phyloP scores from a whole-genome alignment of 1,139 yeast species.

The Diutina pseudorugosa region DNA sequence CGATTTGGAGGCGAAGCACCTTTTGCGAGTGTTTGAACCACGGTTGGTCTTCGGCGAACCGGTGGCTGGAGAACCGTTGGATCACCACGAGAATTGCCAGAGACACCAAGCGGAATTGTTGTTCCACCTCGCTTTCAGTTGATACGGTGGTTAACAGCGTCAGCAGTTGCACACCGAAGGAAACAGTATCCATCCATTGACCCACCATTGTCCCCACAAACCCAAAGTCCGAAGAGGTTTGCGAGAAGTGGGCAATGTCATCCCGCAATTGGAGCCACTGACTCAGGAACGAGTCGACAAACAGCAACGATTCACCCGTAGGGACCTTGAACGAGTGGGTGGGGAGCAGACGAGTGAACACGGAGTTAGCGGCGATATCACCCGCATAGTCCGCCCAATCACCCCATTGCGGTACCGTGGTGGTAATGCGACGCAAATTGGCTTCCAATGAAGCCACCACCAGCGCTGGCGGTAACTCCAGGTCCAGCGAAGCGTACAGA shows the following conservation, averaged over 20 bases:
- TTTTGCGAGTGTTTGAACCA: conserved; percentile 50
- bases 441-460: conserved; percentile 10
- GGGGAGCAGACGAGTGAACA: neutral
- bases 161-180: conserved; percentile 12
- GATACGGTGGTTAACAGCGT: conserved; percentile 13
- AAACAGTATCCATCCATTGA: conserved; percentile 21
- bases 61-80: conserved; percentile 35
- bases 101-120: conserved; percentile 37
- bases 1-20: conserved; percentile 14
- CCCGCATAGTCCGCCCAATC: conserved; percentile 37
- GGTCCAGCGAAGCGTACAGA: neutral
- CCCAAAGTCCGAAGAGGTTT: conserved; percentile 13
- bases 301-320: conserved; percentile 9
- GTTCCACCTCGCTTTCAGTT: conserved; percentile 32
- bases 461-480: conserved; percentile 11
- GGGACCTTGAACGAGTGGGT: neutral
- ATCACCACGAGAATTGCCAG: conserved; percentile 53
- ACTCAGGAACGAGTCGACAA: conserved; percentile 4
- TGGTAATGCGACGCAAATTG: conserved; percentile 12
- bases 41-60: conserved; percentile 27
- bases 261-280: neutral
- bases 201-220: conserved; percentile 37
- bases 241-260: neutral
- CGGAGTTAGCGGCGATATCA: neutral
- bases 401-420: conserved; percentile 30